Evolutionary conservation across 306 rosid species (phyloP).

Genomic region (Lathyrus oleraceus): DNA sequence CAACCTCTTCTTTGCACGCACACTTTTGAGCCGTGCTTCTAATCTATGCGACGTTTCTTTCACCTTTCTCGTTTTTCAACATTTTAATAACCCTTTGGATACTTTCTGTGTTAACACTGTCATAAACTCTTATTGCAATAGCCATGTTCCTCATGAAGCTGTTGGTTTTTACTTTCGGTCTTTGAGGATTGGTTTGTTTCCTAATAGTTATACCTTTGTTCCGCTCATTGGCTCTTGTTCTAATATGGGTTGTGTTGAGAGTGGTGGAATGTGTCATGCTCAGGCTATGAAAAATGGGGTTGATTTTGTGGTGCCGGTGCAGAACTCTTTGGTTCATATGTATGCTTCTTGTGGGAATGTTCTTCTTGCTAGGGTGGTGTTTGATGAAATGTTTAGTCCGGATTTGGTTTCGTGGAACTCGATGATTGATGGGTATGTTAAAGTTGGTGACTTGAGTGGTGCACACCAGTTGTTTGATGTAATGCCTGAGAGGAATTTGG

Average conservation of each 20-base stretch:
- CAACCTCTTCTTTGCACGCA: conserved; percentile 60
- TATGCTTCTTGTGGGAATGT: conserved; percentile 53
- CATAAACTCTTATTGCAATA: conserved; percentile 50
- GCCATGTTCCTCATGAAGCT: conserved; percentile 43
- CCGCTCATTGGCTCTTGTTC: conserved; percentile 58
- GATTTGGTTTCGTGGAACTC: conserved; percentile 79
- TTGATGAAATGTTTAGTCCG: conserved; percentile 45
- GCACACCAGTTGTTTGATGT: conserved; percentile 56
- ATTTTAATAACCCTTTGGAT: conserved; percentile 38
- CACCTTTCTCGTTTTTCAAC: conserved; percentile 45
- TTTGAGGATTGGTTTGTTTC: conserved; percentile 45
- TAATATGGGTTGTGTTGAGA: conserved; percentile 45
- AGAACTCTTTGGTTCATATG: conserved; percentile 67
- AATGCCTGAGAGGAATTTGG: conserved; percentile 62
- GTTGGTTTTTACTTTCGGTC: conserved; percentile 49
- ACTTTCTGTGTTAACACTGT: conserved; percentile 62
- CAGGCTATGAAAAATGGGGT: conserved; percentile 67
- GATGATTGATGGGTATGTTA: conserved; percentile 42
- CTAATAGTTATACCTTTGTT: conserved; percentile 60
- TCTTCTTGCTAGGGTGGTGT: conserved; percentile 49
- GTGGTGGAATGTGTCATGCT: conserved; percentile 56
- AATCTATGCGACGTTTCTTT: conserved; percentile 48
- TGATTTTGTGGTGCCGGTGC: conserved; percentile 50
- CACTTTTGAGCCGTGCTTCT: conserved; percentile 56
- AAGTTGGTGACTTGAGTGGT: conserved; percentile 43